Base-by-base conservation (phyloP, 495 filamentous ascomycete genomes). In the Daldinia decipiens region DNA sequence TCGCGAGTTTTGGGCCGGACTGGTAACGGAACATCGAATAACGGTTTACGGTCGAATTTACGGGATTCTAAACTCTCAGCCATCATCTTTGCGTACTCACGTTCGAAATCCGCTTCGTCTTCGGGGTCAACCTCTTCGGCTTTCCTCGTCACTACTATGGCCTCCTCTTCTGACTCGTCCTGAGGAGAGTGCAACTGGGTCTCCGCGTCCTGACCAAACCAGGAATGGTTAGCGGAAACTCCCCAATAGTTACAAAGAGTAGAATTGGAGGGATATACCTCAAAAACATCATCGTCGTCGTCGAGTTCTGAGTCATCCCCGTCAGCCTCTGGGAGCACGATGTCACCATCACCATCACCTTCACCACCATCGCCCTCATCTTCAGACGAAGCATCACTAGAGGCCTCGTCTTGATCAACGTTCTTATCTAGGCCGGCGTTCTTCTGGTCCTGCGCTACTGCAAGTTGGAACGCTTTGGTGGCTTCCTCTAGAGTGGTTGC, bases 81-180 rank as follows among this genome's bases (percentile, higher is more conserved):
- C 96, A 98, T 98, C 89, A 99, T 92, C 79, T 98, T 98, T 17
- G 96, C 94, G 78, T 96, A 93, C 81, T 98, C 95, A 73, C 95
- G 93, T 73, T 98, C 96, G 74, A 99, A 99, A 39, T 99, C 96
- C 5, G 95, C 95, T 68, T 98, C 95, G 47, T 89, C 92, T 80
- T 97, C 93, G 0, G 95, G 96, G 67, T 99, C 94, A 45, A 94
- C 86, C 75, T 96, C 90, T 78, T 97, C 92, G 74, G 97, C 91
- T 74, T 93, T 88, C 45, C 93, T 87, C 12, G 93, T 95, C 43
- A 99, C 94, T 38, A 97, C 84, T 60, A 98, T 96, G 8, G 93
- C 87, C 73, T 97, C 94, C 59, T 97, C 93, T 62, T 91, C 90
- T 3, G 84, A 90, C 38, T 91, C 87, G 64, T 85, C 86, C 7